Evolutionary conservation across 768 basidiomycete species (phyloP).

Genomic region (Dioszegia aurantiaca): DNA sequence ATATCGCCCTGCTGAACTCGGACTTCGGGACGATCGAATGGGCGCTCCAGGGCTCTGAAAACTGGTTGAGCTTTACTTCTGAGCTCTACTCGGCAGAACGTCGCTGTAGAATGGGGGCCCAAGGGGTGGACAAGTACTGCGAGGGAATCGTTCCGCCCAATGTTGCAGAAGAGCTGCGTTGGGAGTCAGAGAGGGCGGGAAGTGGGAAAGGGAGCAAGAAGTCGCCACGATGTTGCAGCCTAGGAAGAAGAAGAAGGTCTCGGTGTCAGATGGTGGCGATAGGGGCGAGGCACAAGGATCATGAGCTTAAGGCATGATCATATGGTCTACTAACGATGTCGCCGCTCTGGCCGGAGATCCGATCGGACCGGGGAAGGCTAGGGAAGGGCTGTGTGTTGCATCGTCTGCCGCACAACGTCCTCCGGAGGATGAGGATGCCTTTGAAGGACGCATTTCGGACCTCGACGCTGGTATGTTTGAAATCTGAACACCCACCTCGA

Average conservation of each 20-base stretch:
- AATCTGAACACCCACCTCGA: too few species aligned
- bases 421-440: too few species aligned
- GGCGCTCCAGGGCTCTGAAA: slow-evolving; percentile 68
- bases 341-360: too few species aligned
- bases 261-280: too few species aligned
- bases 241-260: slow-evolving; percentile 47
- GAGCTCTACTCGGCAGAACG: slow-evolving; percentile 29
- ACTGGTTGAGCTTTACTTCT: slow-evolving; percentile 69
- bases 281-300: background rate
- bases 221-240: slow-evolving; percentile 41
- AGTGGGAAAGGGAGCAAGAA: slow-evolving; percentile 26
- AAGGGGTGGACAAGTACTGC: slow-evolving; percentile 25
- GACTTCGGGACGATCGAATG: slow-evolving; percentile 72
- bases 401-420: too few species aligned
- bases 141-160: slow-evolving; percentile 21
- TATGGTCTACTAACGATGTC: too few species aligned
- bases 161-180: slow-evolving; percentile 9
- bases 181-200: background rate
- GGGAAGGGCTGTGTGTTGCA: too few species aligned
- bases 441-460: too few species aligned
- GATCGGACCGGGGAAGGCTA: too few species aligned
- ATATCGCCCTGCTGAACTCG: slow-evolving; percentile 67
- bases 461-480: too few species aligned
- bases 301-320: too few species aligned
- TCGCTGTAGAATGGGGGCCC: slow-evolving; percentile 35